These are phyloP conservation scores for Mucor plumbeus DNA, from an alignment of 371 early-diverging fungal species.

Conservation along the genomic window DNA sequence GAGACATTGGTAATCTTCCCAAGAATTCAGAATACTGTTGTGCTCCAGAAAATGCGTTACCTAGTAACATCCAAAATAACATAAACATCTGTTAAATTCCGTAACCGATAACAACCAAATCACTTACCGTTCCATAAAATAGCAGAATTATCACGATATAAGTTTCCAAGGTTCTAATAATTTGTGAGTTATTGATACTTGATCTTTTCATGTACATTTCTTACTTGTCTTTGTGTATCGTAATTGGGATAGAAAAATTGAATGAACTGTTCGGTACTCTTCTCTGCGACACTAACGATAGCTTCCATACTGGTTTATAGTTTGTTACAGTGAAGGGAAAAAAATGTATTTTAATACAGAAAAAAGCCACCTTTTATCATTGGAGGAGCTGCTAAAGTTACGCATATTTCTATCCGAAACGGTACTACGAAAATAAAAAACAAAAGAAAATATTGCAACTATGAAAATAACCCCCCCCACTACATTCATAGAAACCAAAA, in stretches of 20 bases:
- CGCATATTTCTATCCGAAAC: too few species aligned
- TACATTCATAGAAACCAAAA: too few species aligned
- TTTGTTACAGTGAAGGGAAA: not conserved
- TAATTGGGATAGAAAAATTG: slow-evolving; percentile 66
- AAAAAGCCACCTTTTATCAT: not conserved
- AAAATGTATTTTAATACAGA: not conserved
- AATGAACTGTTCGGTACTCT: slow-evolving; percentile 66
- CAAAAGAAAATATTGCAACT: too few species aligned
- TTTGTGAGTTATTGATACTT: not conserved
- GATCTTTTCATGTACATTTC: not conserved
- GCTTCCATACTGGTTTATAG: slow-evolving; percentile 34
- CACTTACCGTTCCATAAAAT: slow-evolving; percentile 78
- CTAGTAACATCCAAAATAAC: slow-evolving; percentile 23
- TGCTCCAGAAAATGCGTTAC: slow-evolving; percentile 63
- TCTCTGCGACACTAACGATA: slow-evolving; percentile 38
- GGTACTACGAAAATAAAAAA: too few species aligned
- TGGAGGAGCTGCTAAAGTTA: too few species aligned
- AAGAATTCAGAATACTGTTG: slow-evolving; percentile 63
- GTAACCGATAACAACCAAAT: not conserved
- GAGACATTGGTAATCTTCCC: slow-evolving; percentile 62
- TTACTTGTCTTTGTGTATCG: slow-evolving; percentile 69
- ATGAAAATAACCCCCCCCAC: too few species aligned
- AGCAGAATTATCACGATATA: slow-evolving; percentile 72
- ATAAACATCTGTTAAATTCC: not conserved
- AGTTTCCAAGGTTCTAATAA: slow-evolving; percentile 52